A percentile compares a stretch with the other conserved stretches of the same genome.
These are phyloP conservation scores for Rosa hybrid DNA, from an alignment of 331 rosid genomes.

Conservation along the genomic window DNA sequence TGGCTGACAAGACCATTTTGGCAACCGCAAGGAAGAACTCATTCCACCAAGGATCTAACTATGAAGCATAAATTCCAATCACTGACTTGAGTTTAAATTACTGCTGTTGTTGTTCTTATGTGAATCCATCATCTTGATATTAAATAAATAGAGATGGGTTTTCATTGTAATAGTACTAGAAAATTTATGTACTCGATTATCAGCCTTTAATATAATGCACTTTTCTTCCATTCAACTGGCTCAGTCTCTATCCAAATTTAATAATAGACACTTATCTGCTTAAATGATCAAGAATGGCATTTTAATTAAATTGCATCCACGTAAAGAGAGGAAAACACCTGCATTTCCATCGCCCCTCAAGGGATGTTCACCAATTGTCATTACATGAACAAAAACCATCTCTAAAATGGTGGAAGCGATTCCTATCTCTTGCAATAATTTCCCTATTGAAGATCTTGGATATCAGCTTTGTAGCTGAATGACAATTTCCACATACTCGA, in stretches of 20 bases:
- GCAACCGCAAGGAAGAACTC: conserved; percentile 96
- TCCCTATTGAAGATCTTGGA: conserved; percentile 76
- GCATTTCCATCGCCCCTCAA: not conserved
- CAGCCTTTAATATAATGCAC: conserved; percentile 4
- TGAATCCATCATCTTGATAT: conserved; percentile 23
- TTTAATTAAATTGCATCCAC: not conserved
- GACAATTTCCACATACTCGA: conserved; percentile 77
- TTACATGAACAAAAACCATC: conserved; percentile 77
- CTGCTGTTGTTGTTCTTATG: conserved; percentile 7
- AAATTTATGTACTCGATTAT: conserved; percentile 1
- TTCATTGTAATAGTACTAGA: conserved; percentile 8
- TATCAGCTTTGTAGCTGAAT: conserved; percentile 73
- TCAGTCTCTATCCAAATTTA: not conserved
- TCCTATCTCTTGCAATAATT: conserved; percentile 79
- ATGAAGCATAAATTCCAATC: conserved; percentile 31
- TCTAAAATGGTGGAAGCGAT: conserved; percentile 80
- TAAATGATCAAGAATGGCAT: not conserved
- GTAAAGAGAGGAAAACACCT: not conserved
- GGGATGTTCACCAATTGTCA: conserved; percentile 53
- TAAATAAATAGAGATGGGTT: conserved; percentile 38
- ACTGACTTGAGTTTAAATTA: conserved; percentile 20
- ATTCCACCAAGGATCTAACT: conserved; percentile 50
- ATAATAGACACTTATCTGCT: not conserved
- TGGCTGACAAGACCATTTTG: conserved; percentile 94
- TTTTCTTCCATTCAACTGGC: not conserved